phyloP scores from a whole-genome alignment of 169 alveolate genomes.

The Cyclospora cayetanensis region DNA sequence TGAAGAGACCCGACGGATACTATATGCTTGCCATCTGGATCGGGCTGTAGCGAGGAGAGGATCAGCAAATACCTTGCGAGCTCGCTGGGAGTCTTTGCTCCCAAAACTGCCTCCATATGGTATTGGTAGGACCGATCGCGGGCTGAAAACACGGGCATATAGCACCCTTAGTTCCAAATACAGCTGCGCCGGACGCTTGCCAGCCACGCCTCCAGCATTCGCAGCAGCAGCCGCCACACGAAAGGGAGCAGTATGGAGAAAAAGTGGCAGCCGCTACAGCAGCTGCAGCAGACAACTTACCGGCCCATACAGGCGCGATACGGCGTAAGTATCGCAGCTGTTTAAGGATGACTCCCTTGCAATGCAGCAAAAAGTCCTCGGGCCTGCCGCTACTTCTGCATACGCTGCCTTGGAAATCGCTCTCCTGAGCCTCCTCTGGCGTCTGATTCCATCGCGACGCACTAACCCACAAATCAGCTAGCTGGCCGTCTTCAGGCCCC shows the following conservation, averaged over 20 bases:
- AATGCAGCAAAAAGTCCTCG: neutral
- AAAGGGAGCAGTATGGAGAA: neutral
- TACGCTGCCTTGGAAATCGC: neutral
- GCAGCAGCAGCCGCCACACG: neutral
- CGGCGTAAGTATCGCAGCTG: constrained; percentile 54
- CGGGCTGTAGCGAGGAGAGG: constrained; percentile 10
- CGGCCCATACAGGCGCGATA: constrained; percentile 53
- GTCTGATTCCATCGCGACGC: neutral
- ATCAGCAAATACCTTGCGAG: constrained; percentile 24
- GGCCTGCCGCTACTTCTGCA: constrained; percentile 21
- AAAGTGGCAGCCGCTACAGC: too few species aligned
- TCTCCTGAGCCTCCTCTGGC: too few species aligned
- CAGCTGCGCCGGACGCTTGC: neutral
- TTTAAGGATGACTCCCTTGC: constrained; percentile 1
- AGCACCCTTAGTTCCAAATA: neutral
- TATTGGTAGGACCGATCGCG: constrained; percentile 29
- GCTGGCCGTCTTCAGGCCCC: constrained; percentile 2
- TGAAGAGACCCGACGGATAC: constrained; percentile 52
- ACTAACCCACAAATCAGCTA: neutral
- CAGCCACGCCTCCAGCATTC: neutral
- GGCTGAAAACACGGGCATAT: neutral
- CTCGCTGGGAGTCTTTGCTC: constrained; percentile 11
- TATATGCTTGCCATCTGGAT: constrained; percentile 22
- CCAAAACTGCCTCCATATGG: constrained; percentile 37
- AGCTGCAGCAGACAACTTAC: neutral